Evolutionary conservation across 225 moss, liverwort and hornwort genomes (phyloP).

Genomic region (Neckera pumila): DNA sequence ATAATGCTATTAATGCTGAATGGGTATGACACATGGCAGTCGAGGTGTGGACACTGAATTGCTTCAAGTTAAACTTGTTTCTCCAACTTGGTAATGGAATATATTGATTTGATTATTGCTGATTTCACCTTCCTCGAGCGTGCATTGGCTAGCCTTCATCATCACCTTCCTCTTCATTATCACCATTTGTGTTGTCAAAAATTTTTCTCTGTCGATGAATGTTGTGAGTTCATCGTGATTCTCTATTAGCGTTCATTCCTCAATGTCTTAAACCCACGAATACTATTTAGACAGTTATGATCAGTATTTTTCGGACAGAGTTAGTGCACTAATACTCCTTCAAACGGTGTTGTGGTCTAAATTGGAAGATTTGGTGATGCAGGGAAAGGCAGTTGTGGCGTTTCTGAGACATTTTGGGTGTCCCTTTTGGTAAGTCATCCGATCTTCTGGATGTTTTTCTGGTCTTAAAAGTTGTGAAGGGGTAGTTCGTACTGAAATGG

Average conservation of each 20-base stretch:
- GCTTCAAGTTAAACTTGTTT: neutral
- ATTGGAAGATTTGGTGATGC: neutral
- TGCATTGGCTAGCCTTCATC: neutral
- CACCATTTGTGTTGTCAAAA: neutral
- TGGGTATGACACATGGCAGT: neutral
- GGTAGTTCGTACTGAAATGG: neutral
- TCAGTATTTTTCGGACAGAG: neutral
- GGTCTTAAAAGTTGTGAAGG: neutral
- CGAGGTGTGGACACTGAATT: neutral
- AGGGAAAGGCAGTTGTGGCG: constrained; percentile 56
- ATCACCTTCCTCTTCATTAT: neutral
- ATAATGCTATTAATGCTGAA: neutral
- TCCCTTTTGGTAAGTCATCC: constrained; percentile 33
- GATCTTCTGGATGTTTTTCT: neutral
- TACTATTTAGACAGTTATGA: neutral
- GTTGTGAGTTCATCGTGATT: neutral
- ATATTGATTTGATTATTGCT: neutral
- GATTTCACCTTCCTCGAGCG: neutral
- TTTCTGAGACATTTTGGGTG: constrained; percentile 55
- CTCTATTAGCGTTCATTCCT: neutral
- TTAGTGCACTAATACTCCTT: neutral
- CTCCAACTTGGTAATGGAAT: neutral
- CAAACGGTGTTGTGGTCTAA: neutral
- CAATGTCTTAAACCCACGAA: neutral
- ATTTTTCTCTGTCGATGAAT: neutral